Percentiles rank a stretch among this genome's conserved stretches.
Evolutionary conservation across 768 basidiomycete species (phyloP).

Genomic region (Phlebiopsis flavidoalba): DNA sequence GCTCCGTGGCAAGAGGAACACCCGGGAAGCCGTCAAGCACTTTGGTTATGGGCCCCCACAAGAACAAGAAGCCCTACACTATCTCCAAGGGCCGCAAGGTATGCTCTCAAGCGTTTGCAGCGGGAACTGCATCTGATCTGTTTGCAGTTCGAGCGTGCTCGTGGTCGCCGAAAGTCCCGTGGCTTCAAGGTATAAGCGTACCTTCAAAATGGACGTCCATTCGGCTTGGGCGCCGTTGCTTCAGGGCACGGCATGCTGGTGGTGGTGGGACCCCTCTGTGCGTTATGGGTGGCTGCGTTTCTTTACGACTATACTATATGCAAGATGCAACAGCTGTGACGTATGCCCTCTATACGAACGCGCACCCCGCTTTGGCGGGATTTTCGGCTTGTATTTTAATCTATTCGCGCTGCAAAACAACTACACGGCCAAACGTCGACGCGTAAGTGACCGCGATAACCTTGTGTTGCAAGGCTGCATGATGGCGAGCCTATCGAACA

Average conservation of each 20-base stretch:
- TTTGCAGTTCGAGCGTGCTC: conserved; percentile 85
- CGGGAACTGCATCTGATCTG: no score
- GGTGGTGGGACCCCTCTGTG: conserved; percentile 22
- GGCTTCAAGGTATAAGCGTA: conserved; percentile 87
- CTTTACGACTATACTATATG: conserved; percentile 11
- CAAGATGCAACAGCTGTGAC: conserved; percentile 8
- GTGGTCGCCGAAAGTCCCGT: conserved; percentile 98
- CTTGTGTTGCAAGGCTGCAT: no score
- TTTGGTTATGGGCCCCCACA: conserved; percentile 97
- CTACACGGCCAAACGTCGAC: no score
- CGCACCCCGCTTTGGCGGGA: background rate
- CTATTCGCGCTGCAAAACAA: background rate
- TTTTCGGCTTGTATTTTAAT: conserved; percentile 4
- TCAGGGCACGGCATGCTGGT: conserved; percentile 17
- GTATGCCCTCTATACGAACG: conserved; percentile 10
- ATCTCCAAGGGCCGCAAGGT: conserved; percentile 95
- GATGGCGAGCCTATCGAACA: no score
- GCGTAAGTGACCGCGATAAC: no score
- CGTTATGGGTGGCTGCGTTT: conserved; percentile 23
- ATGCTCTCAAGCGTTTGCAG: conserved; percentile 6
- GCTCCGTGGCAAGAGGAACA: conserved; percentile 87
- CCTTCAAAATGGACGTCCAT: conserved; percentile 29
- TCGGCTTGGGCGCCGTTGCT: conserved; percentile 16
- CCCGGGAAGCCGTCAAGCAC: conserved; percentile 94
- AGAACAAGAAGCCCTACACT: conserved; percentile 98